Evolutionary conservation across 352 stramenopile genomes (phyloP), one percentile per base, ranked within the genome.

Genomic region (Aphanomyces invadans): DNA sequence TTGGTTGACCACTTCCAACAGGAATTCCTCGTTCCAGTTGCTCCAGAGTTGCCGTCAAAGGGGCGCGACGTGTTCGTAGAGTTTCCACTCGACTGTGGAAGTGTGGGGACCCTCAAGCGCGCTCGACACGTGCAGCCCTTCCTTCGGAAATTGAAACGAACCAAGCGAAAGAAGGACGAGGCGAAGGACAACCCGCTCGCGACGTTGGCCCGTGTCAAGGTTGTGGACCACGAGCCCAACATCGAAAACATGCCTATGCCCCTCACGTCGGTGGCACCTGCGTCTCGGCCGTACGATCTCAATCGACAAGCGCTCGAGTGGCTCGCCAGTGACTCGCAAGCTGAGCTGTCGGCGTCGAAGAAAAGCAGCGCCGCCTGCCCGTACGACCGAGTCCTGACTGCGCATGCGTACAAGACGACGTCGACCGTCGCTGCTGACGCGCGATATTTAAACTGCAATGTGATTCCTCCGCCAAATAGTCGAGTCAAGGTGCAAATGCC

Each of bases 51-150:
- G 25, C 11, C 49, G 29, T 32, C 49, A 5, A 38, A 21, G 19
- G 49, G 29, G n/a, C 49, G 21, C 29, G 21, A 57, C 11, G 49
- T 57, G 36, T 57, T n/a, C 29, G 49, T 57, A 4, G 49, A 57
- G 29, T 57, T 57, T 57, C 49, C 49, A n/a, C 12, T 2, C n/a
- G 21, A 57, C 32, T 36, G 19, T 15, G 15, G 49, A 9, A 9
- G 4, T 23, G 4, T 25, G 21, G 4, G 4, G 7, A 23, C 4
- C 9, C 12, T 26, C 12, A 21, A 33, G 15, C 49, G 29, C 4
- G 29, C 19, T 11, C 2, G 25, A 33, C 32, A 57, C 15, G 49
- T 36, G 21, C 49, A 57, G 49, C 44, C 12, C 7, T 57, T 33
- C 29, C 7, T 29, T 10, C 12, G 49, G 15, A 57, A 57, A 33